A percentile compares a stretch with the other conserved stretches of the same genome.
These are phyloP conservation scores for Manihot esculenta DNA, from an alignment of 441 rosid genomes.

Conservation along the genomic window DNA sequence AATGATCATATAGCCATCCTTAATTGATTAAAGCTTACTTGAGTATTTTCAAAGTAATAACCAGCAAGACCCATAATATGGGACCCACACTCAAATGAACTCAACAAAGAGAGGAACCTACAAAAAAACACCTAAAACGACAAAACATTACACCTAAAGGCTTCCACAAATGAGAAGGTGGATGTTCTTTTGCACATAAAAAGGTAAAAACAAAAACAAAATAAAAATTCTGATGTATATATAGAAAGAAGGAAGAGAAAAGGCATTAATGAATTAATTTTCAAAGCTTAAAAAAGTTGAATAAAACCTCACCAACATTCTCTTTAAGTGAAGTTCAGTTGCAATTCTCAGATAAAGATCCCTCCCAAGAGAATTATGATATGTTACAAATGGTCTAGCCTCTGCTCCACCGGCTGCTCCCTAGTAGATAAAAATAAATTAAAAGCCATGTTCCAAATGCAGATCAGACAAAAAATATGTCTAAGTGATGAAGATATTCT, in stretches of 20 bases:
- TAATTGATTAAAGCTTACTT: too few relatives aligned
- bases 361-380: conserved; percentile 92
- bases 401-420: conserved; percentile 99
- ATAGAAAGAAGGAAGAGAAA: not conserved
- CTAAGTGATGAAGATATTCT: too few relatives aligned
- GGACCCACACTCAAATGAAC: too few relatives aligned
- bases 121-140: too few relatives aligned
- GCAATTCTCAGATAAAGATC: conserved; percentile 93
- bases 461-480: not conserved
- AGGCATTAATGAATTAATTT: not conserved
- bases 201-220: too few relatives aligned
- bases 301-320: conserved; percentile 77
- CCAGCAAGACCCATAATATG: too few relatives aligned
- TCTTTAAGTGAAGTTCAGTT: conserved; percentile 91
- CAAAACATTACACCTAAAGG: too few relatives aligned
- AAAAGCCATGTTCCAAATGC: conserved; percentile 32
- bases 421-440: conserved; percentile 51
- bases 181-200: too few relatives aligned
- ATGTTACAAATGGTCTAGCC: conserved; percentile 92
- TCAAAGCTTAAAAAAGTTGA: not conserved
- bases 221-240: not conserved
- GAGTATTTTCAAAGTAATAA: too few relatives aligned
- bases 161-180: too few relatives aligned
- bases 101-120: too few relatives aligned
- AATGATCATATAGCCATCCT: too few relatives aligned